Percentiles rank a stretch among this genome's conserved stretches.
Conservation (phyloP, 257 asterid genomes). For the Solanum chaucha region DNA sequence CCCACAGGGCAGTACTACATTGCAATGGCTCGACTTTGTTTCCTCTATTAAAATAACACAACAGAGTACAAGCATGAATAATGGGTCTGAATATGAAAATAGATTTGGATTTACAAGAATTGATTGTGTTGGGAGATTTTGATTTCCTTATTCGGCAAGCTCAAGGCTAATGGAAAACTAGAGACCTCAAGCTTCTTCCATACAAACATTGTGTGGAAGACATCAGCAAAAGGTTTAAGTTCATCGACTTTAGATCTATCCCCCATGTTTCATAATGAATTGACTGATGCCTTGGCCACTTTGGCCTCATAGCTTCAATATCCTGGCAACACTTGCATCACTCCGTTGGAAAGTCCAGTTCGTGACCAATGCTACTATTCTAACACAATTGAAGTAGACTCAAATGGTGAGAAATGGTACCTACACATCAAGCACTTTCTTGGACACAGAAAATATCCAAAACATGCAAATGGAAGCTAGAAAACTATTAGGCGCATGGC, state of each 20-base stretch:
- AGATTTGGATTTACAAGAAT: too few species aligned
- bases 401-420: neutral
- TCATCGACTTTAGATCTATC: neutral
- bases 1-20: too few species aligned
- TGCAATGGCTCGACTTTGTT: too few species aligned
- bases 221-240: neutral
- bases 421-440: neutral
- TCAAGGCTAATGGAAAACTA: neutral
- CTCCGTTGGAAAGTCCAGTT: neutral
- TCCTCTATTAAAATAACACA: too few species aligned
- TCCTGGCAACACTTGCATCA: too few species aligned
- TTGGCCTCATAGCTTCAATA: neutral
- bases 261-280: neutral
- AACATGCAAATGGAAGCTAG: too few species aligned
- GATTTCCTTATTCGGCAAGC: neutral
- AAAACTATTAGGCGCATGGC: too few species aligned
- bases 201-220: neutral
- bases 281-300: neutral
- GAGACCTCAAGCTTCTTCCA: neutral
- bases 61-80: too few species aligned
- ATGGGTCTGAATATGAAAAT: too few species aligned
- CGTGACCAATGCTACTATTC: neutral
- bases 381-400: neutral
- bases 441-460: too few species aligned
- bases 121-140: too few species aligned